These are phyloP conservation scores for Diplocarpon rosae DNA, from an alignment of 2,329 filamentous ascomycete genomes.

Conservation along the genomic window DNA sequence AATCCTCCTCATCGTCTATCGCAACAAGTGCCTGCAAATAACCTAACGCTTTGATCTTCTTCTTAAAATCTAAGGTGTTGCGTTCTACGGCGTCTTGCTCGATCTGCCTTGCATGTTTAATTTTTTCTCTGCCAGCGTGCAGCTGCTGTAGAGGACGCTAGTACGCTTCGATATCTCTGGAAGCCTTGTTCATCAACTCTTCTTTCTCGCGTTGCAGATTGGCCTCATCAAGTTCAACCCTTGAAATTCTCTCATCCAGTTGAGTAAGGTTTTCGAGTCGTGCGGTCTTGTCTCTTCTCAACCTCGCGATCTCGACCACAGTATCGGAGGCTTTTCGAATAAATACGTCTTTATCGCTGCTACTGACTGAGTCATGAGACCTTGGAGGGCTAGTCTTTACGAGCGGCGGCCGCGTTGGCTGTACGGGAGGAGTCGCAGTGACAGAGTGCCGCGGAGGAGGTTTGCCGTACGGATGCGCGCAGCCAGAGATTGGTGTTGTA, in stretches of 20 bases:
- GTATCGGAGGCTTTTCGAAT: neutral
- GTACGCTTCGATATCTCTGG: neutral
- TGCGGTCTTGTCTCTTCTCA: neutral
- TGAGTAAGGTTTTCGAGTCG: neutral
- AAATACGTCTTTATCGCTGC: neutral
- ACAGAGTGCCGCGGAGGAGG: neutral
- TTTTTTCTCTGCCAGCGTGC: neutral
- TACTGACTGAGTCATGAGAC: neutral
- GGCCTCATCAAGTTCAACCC: neutral
- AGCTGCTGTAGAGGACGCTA: neutral
- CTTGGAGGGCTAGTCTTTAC: neutral
- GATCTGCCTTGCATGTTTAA: neutral
- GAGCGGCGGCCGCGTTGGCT: no score
- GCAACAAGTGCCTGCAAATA: slow-evolving; percentile 2
- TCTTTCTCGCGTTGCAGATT: neutral
- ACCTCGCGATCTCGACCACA: neutral
- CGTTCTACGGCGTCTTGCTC: neutral
- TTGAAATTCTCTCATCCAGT: neutral
- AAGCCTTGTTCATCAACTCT: neutral
- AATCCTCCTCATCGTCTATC: neutral
- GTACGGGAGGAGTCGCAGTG: neutral
- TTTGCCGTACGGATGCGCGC: neutral
- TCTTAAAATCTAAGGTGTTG: neutral
- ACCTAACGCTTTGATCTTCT: neutral
- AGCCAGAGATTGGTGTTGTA: neutral